A percentile compares a stretch with the other conserved stretches of the same genome.
Conservation (phyloP, 2,329 filamentous ascomycete genomes). For the Xylariaceae sp. region DNA sequence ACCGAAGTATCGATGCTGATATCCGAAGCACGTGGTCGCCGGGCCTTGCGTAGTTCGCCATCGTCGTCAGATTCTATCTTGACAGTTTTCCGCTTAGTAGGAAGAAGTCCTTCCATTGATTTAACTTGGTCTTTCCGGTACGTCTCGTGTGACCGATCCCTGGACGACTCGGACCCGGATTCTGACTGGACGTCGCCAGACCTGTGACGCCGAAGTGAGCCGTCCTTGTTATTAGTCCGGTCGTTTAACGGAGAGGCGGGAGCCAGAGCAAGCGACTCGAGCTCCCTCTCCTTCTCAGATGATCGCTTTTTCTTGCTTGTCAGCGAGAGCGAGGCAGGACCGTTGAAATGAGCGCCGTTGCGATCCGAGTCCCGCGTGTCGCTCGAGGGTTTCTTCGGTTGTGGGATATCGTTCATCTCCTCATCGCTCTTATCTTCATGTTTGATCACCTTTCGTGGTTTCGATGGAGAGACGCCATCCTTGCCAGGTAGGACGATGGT, state of each 20-base stretch:
- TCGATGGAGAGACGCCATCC: constrained; percentile 58
- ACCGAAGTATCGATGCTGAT: constrained; percentile 33
- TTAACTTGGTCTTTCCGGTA: constrained; percentile 44
- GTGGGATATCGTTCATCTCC: constrained; percentile 38
- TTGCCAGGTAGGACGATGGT: constrained; percentile 64
- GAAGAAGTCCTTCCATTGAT: constrained; percentile 40
- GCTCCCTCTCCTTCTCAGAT: constrained; percentile 45
- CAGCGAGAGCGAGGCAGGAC: constrained; percentile 31
- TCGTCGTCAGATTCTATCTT: constrained; percentile 56
- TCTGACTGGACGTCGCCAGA: constrained; percentile 38
- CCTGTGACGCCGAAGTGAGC: constrained; percentile 36
- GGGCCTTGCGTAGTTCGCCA: constrained; percentile 46
- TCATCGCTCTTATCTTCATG: constrained; percentile 59
- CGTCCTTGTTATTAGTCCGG: constrained; percentile 24
- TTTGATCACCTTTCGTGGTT: constrained; percentile 57
- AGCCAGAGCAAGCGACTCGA: constrained; percentile 52
- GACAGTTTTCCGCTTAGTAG: constrained; percentile 49
- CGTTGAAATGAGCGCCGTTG: constrained; percentile 28
- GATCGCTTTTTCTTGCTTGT: constrained; percentile 48
- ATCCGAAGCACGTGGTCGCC: constrained; percentile 48
- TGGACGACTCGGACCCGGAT: constrained; percentile 52
- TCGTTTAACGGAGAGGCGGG: constrained; percentile 49
- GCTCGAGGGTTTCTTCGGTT: constrained; percentile 33
- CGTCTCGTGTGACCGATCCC: constrained; percentile 40
- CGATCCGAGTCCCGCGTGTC: constrained; percentile 29